phyloP scores from a whole-genome alignment of 139 green algal genomes.

The Chlorella sp. region DNA sequence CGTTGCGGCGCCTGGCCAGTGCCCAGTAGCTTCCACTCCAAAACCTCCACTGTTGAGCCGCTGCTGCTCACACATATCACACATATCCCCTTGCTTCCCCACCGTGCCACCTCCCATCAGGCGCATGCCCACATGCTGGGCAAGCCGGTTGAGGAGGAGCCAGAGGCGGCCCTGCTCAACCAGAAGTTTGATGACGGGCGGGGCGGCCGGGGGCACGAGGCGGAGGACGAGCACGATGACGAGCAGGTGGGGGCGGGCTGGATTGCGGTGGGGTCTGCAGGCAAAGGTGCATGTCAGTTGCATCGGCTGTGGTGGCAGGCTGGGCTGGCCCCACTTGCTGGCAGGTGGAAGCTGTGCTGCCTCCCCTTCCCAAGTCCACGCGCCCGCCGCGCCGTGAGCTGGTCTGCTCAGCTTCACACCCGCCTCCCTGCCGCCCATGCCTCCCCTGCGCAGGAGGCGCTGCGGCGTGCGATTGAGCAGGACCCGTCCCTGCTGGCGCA shows the following conservation, averaged over 20 bases:
- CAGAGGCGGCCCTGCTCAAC: conserved; percentile 1
- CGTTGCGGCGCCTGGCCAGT: no score
- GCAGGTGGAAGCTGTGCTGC: no score
- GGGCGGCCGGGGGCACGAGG: conserved; percentile 32
- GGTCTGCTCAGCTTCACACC: neutral
- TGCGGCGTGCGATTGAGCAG: conserved; percentile 74
- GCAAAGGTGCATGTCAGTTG: no score
- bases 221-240: conserved; percentile 38
- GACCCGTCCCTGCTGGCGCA: conserved; percentile 74
- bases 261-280: neutral
- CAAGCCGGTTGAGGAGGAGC: conserved; percentile 27
- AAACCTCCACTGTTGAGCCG: no score
- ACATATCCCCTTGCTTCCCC: no score
- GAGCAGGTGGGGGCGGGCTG: neutral
- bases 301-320: no score
- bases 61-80: no score
- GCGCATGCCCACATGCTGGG: conserved; percentile 74
- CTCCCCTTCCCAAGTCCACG: no score
- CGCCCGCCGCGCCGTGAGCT: no score
- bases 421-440: neutral
- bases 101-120: conserved; percentile 60
- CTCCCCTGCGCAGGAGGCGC: conserved; percentile 63
- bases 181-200: conserved; percentile 16
- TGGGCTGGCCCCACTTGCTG: no score
- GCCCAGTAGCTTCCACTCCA: no score